Evolutionary conservation across 2,329 filamentous ascomycete genomes (phyloP), one percentile per base, ranked within the genome.

Genomic region (Huntiella savannae): DNA sequence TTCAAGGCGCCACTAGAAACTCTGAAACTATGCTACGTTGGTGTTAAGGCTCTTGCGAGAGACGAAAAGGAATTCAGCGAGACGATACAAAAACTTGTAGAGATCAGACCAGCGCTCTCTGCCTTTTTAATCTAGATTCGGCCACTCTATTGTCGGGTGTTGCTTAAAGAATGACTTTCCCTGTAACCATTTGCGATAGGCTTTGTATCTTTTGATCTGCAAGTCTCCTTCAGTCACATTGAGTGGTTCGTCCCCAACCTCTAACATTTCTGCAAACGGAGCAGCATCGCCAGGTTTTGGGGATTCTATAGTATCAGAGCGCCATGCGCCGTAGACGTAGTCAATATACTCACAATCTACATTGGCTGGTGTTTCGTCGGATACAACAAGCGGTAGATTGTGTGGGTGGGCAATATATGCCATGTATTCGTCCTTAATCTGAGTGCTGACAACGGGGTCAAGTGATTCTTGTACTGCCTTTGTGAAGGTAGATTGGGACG

Each of bases 131-230:
- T 46, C 39, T 33, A 43, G 36, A 11, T 42, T 16, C n/a, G 38
- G 43, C 36, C 17, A 34, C n/a, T 51, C 49, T 52, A 73, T 71
- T 45, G 74, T 67, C 40, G 79, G 75, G 60, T 79, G 76, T 68
- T 95, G 87, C 63, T 96, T 96, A 61, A 96, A 96, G 56, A 96
- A 71, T 55, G 85, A 94, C 66, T 95, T 96, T 13, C 88, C 88
- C 51, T 78, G 73, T 57, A 98, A 67, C 88, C 91, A 98, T 63
- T 95, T 92, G 56, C 79, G 68, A 62, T 98, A 98, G 7, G 87
- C 83, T 63, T 94, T 96, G 62, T 98, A 98, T 54, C 91, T 70
- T 70, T 96, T 95, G 71, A 93, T 96, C 36, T 73, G 71, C 40
- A 77, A 71, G 60, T 96, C 91, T 56, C 92, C 87, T 39, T 87